phyloP scores from a whole-genome alignment of 73 alveolate genomes.

The Paramecium sonneborni region DNA sequence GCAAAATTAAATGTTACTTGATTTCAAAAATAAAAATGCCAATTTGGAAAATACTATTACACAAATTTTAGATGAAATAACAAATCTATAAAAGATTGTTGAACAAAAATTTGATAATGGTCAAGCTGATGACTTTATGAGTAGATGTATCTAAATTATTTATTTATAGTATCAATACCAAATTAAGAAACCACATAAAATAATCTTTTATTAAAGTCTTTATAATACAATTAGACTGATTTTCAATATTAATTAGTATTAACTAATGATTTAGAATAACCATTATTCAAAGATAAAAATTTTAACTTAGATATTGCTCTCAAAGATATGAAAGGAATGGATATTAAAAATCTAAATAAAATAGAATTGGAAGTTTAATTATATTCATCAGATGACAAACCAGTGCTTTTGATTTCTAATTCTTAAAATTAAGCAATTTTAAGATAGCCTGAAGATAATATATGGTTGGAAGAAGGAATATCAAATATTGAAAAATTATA shows the following conservation, averaged over 20 bases:
- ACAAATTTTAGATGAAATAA: constrained; percentile 11
- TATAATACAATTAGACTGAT: background rate
- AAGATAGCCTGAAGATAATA: constrained; percentile 1
- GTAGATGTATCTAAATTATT: background rate
- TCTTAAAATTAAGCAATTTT: background rate
- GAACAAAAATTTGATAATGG: background rate
- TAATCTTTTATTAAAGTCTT: background rate
- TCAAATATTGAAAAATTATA: background rate
- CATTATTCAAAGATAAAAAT: constrained; percentile 42
- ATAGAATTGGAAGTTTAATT: constrained; percentile 30
- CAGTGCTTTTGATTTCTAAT: background rate
- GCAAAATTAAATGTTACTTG: constrained; percentile 29
- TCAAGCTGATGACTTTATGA: background rate
- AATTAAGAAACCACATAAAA: constrained; percentile 2
- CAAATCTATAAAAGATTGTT: constrained; percentile 23
- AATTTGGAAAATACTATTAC: constrained; percentile 32
- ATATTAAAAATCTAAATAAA: background rate
- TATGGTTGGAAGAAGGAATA: background rate
- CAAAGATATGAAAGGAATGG: constrained; percentile 22
- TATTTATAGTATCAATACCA: constrained; percentile 9
- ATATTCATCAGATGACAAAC: constrained; percentile 43
- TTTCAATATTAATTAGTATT: background rate
- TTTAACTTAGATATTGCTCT: background rate
- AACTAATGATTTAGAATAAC: constrained; percentile 21
- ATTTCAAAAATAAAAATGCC: background rate